Percentiles rank a stretch among this genome's conserved stretches.
These are phyloP conservation scores for Colletotrichum scovillei DNA, from an alignment of 2,329 filamentous ascomycete species.

Conservation along the genomic window DNA sequence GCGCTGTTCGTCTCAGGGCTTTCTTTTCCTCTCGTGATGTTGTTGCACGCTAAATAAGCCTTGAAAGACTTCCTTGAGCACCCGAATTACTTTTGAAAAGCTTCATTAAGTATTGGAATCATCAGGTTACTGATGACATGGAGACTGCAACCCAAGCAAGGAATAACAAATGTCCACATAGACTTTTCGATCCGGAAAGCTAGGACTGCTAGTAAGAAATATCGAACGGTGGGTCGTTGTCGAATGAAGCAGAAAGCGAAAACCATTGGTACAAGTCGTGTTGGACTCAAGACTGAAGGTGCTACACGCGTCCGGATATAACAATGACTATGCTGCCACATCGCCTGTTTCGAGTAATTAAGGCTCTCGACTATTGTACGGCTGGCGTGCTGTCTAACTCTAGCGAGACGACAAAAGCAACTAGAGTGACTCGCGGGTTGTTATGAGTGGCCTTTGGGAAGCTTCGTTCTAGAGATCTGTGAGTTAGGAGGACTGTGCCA, in stretches of 20 bases:
- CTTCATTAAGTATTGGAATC: conserved; percentile 8
- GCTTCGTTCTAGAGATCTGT: conserved; percentile 3
- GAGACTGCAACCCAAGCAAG: background rate
- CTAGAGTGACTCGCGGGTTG: background rate
- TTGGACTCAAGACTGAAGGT: background rate
- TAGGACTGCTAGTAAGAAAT: background rate
- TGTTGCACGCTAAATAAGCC: conserved; percentile 5
- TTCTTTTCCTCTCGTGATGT: conserved; percentile 23
- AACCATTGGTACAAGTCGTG: background rate
- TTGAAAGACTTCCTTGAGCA: background rate
- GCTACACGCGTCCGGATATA: background rate
- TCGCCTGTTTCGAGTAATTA: background rate
- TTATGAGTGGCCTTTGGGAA: background rate
- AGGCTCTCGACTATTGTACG: background rate
- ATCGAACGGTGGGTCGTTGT: background rate
- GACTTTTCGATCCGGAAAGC: background rate
- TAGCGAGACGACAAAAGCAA: background rate
- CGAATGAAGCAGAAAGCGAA: background rate
- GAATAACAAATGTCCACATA: background rate
- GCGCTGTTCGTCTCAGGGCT: conserved; percentile 16
- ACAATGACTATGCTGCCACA: background rate
- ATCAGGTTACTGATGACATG: background rate
- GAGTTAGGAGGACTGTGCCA: background rate
- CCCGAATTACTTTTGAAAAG: background rate
- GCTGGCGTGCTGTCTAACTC: background rate